phyloP scores from a whole-genome alignment of 176 grass and related monocot genomes.

The Oryza meyeriana region DNA sequence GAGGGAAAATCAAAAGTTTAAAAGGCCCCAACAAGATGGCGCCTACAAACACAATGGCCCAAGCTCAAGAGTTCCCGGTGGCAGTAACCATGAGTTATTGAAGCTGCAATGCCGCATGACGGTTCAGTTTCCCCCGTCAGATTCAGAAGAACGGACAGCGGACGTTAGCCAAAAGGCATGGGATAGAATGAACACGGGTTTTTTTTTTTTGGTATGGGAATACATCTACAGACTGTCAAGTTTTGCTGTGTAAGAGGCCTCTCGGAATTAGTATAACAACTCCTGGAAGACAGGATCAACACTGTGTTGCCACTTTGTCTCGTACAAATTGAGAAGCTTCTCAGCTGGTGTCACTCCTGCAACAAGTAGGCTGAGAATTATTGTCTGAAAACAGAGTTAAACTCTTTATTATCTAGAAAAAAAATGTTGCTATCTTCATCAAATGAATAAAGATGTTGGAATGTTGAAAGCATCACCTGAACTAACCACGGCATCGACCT shows the following conservation, averaged over 20 bases:
- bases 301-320: slow-evolving; percentile 73
- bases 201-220: background rate
- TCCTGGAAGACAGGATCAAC: slow-evolving; percentile 81
- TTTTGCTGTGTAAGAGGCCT: background rate
- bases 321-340: slow-evolving; percentile 78
- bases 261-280: slow-evolving; percentile 60
- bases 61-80: background rate
- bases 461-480: slow-evolving; percentile 44
- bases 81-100: slow-evolving; percentile 6
- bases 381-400: background rate
- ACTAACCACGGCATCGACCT: slow-evolving; percentile 69
- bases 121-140: background rate
- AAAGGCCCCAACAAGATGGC: background rate
- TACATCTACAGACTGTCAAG: slow-evolving; percentile 18
- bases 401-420: background rate
- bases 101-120: background rate
- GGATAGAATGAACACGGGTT: background rate
- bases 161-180: background rate
- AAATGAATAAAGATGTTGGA: background rate
- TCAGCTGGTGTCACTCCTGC: slow-evolving; percentile 90
- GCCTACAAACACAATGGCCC: background rate
- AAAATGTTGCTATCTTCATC: background rate
- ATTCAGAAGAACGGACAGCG: background rate
- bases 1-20: background rate
- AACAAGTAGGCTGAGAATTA: slow-evolving; percentile 6